Conservation (phyloP, 2,329 filamentous ascomycete species). For the Aspergillus thermomutatus region DNA sequence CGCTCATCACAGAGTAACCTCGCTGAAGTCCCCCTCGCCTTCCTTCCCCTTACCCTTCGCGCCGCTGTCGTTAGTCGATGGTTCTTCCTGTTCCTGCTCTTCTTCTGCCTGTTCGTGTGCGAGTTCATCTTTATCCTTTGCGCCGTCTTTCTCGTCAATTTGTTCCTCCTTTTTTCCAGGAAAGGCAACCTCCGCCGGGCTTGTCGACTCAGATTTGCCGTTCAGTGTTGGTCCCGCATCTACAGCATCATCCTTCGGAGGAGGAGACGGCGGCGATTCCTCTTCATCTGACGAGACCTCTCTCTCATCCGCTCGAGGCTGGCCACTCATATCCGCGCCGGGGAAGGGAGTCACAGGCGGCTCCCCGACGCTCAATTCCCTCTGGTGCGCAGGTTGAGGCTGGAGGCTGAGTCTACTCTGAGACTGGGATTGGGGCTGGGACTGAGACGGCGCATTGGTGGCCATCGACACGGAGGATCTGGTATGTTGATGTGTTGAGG, state of each 20-base stretch:
- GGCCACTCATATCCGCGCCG: conserved; percentile 25
- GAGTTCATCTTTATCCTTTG: conserved; percentile 11
- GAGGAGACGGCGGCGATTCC: conserved; percentile 24
- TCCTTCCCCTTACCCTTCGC: conserved; percentile 29
- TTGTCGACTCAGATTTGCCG: conserved; percentile 11
- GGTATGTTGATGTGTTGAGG: conserved; percentile 32
- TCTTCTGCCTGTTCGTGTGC: conserved; percentile 11
- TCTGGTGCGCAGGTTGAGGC: conserved; percentile 17
- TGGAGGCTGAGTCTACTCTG: conserved; percentile 23
- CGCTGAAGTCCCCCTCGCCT: conserved; percentile 33
- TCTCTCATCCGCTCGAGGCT: conserved; percentile 24
- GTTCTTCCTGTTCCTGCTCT: conserved; percentile 19
- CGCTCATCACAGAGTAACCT: conserved; percentile 29
- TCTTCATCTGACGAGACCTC: conserved; percentile 28
- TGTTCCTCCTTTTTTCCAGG: conserved; percentile 8
- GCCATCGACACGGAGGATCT: conserved; percentile 27
- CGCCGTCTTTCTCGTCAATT: conserved; percentile 5
- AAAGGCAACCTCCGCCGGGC: not conserved
- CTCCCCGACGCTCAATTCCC: conserved; percentile 22
- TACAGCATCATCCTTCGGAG: conserved; percentile 24
- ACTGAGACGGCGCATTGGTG: conserved; percentile 20
- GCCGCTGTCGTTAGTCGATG: conserved; percentile 11
- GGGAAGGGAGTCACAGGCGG: conserved; percentile 35
- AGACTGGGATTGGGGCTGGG: conserved; percentile 17
- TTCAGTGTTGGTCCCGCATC: conserved; percentile 20